A percentile compares a stretch with the other conserved stretches of the same genome.
These are phyloP conservation scores for Amylocarpus encephaloides DNA, from an alignment of 2,329 filamentous ascomycete species.

Conservation along the genomic window DNA sequence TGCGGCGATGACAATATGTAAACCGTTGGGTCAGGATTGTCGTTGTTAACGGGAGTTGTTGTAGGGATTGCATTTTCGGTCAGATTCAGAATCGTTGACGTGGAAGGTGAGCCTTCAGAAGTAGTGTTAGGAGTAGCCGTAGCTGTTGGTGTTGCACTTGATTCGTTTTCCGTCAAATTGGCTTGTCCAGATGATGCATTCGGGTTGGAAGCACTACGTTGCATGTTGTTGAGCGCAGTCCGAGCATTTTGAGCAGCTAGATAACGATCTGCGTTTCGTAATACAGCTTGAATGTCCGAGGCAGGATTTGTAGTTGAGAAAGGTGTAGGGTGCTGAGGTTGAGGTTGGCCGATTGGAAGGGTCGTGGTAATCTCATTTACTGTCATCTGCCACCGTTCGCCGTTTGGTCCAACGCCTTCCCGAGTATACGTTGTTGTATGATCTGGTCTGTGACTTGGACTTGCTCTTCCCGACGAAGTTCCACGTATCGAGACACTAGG, in stretches of 20 bases:
- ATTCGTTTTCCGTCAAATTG: not conserved
- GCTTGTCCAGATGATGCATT: slow-evolving; percentile 1
- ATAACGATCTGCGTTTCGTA: slow-evolving; percentile 24
- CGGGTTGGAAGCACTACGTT: slow-evolving; percentile 20
- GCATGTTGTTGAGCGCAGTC: slow-evolving; percentile 16
- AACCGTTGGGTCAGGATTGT: slow-evolving; percentile 39
- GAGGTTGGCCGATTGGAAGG: slow-evolving; percentile 15
- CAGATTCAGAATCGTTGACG: slow-evolving; percentile 15
- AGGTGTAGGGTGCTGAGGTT: slow-evolving; percentile 9
- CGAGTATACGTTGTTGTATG: slow-evolving; percentile 40
- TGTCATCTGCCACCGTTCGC: slow-evolving; percentile 46
- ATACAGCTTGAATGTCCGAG: slow-evolving; percentile 23
- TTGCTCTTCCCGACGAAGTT: slow-evolving; percentile 23
- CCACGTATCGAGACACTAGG: slow-evolving; percentile 19
- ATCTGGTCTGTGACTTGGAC: slow-evolving; percentile 31
- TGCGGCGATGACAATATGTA: slow-evolving; percentile 56
- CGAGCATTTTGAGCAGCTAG: slow-evolving; percentile 13
- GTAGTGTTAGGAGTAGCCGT: slow-evolving; percentile 12
- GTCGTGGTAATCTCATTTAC: slow-evolving; percentile 39
- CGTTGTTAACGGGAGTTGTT: slow-evolving; percentile 15
- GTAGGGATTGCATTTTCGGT: slow-evolving; percentile 16
- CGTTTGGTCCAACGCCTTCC: slow-evolving; percentile 45
- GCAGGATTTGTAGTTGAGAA: slow-evolving; percentile 13
- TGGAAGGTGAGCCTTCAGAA: slow-evolving; percentile 13
- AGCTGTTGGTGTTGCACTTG: slow-evolving; percentile 5